phyloP scores from a whole-genome alignment of 495 filamentous ascomycete genomes.

The Aspergillus indologenus region DNA sequence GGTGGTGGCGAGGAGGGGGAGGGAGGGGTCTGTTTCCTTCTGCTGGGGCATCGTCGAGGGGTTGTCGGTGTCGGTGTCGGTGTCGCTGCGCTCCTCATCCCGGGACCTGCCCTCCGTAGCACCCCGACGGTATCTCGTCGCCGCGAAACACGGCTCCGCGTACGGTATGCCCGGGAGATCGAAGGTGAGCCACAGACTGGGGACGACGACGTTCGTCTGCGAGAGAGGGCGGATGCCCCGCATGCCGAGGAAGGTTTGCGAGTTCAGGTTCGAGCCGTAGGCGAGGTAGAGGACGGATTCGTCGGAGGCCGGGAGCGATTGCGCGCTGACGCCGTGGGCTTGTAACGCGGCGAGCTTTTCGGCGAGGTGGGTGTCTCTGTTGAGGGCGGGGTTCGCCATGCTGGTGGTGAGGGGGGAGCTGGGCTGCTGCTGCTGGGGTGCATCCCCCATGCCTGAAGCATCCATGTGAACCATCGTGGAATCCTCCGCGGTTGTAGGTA shows the following conservation, averaged over 20 bases:
- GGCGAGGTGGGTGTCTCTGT: constrained; percentile 20
- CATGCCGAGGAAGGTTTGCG: constrained; percentile 68
- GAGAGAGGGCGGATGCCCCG: constrained; percentile 79
- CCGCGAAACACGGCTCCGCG: constrained; percentile 87
- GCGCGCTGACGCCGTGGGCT: constrained; percentile 12
- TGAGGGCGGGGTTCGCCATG: constrained; percentile 13
- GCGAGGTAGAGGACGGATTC: constrained; percentile 83
- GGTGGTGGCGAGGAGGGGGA: constrained; percentile 30
- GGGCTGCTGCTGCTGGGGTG: constrained; percentile 5
- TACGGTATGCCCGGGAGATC: constrained; percentile 86
- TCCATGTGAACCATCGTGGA: too few species aligned
- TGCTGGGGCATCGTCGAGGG: too few species aligned
- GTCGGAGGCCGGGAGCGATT: constrained; percentile 14
- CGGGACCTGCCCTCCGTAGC: background rate
- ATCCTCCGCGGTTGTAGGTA: background rate
- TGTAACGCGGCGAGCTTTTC: constrained; percentile 23
- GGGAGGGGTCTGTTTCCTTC: constrained; percentile 26
- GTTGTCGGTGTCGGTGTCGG: too few species aligned
- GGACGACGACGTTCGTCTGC: constrained; percentile 74
- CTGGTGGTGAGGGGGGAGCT: background rate
- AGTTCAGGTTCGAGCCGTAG: constrained; percentile 86
- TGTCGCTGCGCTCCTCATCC: background rate
- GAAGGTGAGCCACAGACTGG: constrained; percentile 73
- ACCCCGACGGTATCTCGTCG: constrained; percentile 46
- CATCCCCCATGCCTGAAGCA: too few species aligned